phyloP scores from a whole-genome alignment of 2,329 filamentous ascomycete species.

The Paracoccidioides lutzii region DNA sequence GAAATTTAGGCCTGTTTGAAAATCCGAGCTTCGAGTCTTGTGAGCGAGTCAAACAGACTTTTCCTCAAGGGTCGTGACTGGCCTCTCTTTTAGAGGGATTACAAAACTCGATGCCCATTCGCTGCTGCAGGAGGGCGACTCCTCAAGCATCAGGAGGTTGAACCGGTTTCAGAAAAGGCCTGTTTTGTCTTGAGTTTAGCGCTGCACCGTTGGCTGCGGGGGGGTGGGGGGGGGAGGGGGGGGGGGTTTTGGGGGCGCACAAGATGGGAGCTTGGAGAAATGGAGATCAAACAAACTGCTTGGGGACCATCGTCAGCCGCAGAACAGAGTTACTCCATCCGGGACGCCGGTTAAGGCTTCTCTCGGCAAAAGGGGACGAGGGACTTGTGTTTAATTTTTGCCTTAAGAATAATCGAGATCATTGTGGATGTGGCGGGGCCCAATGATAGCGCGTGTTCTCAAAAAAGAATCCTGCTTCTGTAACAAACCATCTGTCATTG shows the following conservation, averaged over 20 bases:
- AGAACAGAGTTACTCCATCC: background rate
- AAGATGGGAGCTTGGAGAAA: background rate
- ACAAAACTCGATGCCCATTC: background rate
- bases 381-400: background rate
- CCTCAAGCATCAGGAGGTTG: background rate
- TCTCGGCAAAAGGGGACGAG: background rate
- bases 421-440: background rate
- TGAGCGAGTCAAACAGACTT: constrained; percentile 4
- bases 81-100: background rate
- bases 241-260: too few species aligned
- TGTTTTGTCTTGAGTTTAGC: constrained; percentile 3
- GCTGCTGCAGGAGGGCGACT: background rate
- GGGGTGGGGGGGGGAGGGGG: too few species aligned
- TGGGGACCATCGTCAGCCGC: background rate
- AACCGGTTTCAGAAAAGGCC: background rate
- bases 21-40: background rate
- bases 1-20: background rate
- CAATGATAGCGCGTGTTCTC: background rate
- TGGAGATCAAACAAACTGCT: background rate
- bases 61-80: background rate
- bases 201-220: background rate
- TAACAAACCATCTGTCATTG: background rate
- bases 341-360: background rate
- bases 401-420: background rate
- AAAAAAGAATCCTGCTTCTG: background rate